Base-by-base conservation (phyloP, 2,329 filamentous ascomycete genomes). In the Arthroderma sp. region DNA sequence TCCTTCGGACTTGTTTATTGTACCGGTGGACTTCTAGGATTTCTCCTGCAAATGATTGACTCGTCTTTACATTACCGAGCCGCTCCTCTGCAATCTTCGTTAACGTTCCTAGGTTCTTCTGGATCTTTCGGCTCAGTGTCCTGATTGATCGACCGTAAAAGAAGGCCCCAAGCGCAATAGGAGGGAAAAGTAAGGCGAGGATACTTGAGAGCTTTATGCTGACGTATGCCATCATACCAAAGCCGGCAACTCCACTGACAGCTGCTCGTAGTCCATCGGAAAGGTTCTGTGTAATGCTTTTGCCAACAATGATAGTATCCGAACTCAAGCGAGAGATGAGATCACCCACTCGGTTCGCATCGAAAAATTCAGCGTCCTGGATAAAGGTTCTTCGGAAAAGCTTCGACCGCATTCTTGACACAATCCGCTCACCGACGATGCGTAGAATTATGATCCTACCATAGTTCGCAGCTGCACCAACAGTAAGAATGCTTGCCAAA, bases 291-390 rank as follows among this genome's bases (percentile, higher is more conserved):
- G 91, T 98, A 52, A 98, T 94, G 57, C 87, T 94, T 67, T 98
- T 98, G 59, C 89, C 91, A 44, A 98, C 91, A 58, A 98, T 93
- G 58, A 96, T 86, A 0, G 91, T 95, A 62, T 98, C 93, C 2
- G 88, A 94, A 57, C 89, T 88, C 38, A 98, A 77, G 33, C 93
- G 82, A 33, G 89, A 96, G 58, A 98, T 95, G 54, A 98, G 70
- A 61, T 98, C 91, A 61, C 91, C 91, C 28, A 95, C 88, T 28
- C 91, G 78, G 66, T 98, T 98, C 34, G 91, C 91, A 61, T 98
- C 91, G 59, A 98, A 98, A 68, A 98, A 98, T 58, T 96, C 91
- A 47, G 91, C 91, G 63, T 98, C 91, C 63, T 98, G 91, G n/a
- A 91, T 75, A 55, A 93, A 94, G 0, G 91, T 98, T 51, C 83